Evolutionary conservation across 2,329 filamentous ascomycete genomes (phyloP), one percentile per base, ranked within the genome.

Genomic region (Cordyceps fumosorosea): DNA sequence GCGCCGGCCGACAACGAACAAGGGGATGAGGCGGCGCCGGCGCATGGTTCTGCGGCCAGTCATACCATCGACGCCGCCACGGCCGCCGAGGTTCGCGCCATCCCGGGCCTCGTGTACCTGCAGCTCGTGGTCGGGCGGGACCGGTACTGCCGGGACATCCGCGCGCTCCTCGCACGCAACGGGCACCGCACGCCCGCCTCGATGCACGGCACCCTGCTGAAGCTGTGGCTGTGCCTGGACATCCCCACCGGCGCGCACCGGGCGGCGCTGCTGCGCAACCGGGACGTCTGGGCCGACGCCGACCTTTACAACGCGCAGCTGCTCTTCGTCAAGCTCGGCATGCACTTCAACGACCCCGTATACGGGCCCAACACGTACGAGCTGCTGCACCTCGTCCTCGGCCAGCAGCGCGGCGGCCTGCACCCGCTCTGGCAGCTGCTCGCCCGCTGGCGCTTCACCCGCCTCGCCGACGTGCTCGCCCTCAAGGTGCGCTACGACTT

Each of bases 221-320:
- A 89, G 69, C 76, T 91, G 20, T 95, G 91, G 91, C 80, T 89
- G 57, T 69, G 90, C 40, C 85, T 91, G 77, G 89, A 92, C 68
- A 75, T 87, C 4, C 76, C 83, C 0, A 85, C 84, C 16, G 87
- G 80, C 56, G 67, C 65, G 0, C 76, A 81, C 16, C 84, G 90
- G 1, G 73, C 79, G 6, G 76, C 76, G 1, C 75, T 88, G 6
- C 71, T 91, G 5, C 77, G 76, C 34, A 84, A 84, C 70, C 58
- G 60, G 11, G 66, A 68, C 0, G 77, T 87, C 54, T 89, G 89
- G 80, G 76, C 80, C 11, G 76, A 88, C 62, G 64, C 71, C 4
- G 85, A 90, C 68, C 72, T 95, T 11, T 82, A 84, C 69, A 78
- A 83, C 56, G 79, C 83, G 3, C 83, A 86, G 51, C 73, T 87